phyloP scores from a whole-genome alignment of 257 asterid species.

The Knoxia roxburghii region DNA sequence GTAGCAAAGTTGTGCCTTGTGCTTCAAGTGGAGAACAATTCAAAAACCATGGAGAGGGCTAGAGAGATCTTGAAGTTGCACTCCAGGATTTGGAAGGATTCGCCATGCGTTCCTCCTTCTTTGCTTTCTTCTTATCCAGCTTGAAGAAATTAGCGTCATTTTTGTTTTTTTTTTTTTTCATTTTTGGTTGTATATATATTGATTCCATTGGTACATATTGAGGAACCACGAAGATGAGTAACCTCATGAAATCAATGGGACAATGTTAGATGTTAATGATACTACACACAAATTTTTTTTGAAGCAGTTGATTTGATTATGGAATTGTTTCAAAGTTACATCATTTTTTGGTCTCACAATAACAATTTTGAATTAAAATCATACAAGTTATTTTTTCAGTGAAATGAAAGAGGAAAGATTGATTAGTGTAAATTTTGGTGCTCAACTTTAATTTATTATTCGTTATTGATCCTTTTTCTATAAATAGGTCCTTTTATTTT shows the following conservation, averaged over 20 bases:
- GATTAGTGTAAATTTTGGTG: too few species aligned
- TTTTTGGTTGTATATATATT: neutral
- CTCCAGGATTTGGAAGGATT: constrained; percentile 68
- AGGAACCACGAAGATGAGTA: neutral
- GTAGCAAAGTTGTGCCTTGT: constrained; percentile 70
- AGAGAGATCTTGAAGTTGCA: constrained; percentile 51
- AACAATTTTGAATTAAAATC: too few species aligned
- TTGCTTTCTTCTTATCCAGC: constrained; percentile 52
- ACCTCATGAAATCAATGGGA: neutral
- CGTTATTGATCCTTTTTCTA: too few species aligned
- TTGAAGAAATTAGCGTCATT: neutral
- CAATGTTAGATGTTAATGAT: neutral
- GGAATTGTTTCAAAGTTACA: too few species aligned
- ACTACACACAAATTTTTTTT: too few species aligned
- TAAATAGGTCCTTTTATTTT: too few species aligned
- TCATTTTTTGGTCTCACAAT: too few species aligned
- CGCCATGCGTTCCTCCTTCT: constrained; percentile 54
- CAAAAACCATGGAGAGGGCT: constrained; percentile 46
- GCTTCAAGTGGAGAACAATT: constrained; percentile 43
- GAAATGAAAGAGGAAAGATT: too few species aligned
- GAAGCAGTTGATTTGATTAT: too few species aligned
- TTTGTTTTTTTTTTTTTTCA: too few species aligned
- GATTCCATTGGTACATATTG: neutral
- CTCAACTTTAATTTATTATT: too few species aligned
- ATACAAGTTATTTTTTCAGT: too few species aligned